phyloP scores from a whole-genome alignment of 2,329 filamentous ascomycete species.

The Reticulascus tulasneorum region DNA sequence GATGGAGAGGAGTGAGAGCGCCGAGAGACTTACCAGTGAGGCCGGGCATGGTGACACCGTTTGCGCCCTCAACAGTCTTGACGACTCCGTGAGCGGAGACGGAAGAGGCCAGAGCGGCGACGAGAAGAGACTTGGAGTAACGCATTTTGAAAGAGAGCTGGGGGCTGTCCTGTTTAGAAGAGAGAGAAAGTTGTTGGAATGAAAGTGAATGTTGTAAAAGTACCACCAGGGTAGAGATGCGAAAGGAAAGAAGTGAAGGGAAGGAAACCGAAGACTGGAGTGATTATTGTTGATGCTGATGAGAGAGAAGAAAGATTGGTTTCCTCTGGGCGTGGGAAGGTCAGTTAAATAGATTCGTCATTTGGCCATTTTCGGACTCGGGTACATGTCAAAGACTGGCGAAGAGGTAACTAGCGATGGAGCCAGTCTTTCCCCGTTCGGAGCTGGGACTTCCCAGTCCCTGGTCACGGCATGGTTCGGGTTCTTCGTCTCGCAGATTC shows the following conservation, averaged over 20 bases:
- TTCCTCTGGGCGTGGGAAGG: too few species aligned
- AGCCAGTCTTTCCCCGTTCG: too few species aligned
- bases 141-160: constrained; percentile 14
- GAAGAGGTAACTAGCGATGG: too few species aligned
- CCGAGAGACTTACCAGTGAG: constrained; percentile 26
- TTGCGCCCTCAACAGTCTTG: constrained; percentile 52
- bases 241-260: background rate
- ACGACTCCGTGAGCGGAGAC: constrained; percentile 57
- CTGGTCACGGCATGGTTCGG: too few species aligned
- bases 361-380: too few species aligned
- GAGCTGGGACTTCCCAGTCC: too few species aligned
- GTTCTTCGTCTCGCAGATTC: too few species aligned
- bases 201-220: constrained; percentile 1
- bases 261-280: constrained; percentile 1
- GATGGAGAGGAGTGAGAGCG: background rate
- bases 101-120: constrained; percentile 30
- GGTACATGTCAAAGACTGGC: too few species aligned
- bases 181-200: background rate
- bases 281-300: constrained; percentile 2
- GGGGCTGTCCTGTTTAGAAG: constrained; percentile 1
- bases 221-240: constrained; percentile 3
- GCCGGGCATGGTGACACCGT: constrained; percentile 60
- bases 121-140: constrained; percentile 28
- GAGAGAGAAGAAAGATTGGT: constrained; percentile 3
- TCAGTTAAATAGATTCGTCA: too few species aligned